Percentiles rank a stretch among this genome's conserved stretches.
Conservation (phyloP, 345 rosid species). For the Salix viminalis region DNA sequence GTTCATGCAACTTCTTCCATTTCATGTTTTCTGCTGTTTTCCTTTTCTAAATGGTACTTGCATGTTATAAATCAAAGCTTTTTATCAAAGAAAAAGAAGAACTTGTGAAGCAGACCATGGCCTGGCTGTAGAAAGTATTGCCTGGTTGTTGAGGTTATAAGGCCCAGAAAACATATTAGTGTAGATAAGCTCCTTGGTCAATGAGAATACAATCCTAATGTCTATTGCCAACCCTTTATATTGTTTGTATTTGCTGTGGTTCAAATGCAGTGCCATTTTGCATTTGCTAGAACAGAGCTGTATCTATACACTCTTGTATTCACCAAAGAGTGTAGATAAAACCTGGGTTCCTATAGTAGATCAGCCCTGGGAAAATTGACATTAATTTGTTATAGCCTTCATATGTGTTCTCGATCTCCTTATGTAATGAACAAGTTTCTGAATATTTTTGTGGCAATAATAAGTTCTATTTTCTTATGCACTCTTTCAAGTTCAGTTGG, state of each 20-base stretch:
- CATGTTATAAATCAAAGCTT: too few species aligned
- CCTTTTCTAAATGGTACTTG: background rate
- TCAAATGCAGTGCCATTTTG: background rate
- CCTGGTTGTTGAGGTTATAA: too few species aligned
- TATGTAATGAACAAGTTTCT: background rate
- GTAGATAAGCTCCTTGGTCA: background rate
- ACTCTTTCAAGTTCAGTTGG: background rate
- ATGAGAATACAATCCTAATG: background rate
- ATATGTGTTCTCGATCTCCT: conserved; percentile 1
- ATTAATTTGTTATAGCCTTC: too few species aligned
- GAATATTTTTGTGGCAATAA: background rate
- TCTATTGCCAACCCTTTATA: background rate
- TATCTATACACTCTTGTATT: background rate
- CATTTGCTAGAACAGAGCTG: background rate
- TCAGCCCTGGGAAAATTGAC: background rate
- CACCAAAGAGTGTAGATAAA: background rate
- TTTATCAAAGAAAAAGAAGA: too few species aligned
- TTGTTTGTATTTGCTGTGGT: background rate
- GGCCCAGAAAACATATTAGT: background rate
- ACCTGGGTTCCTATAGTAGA: too few species aligned
- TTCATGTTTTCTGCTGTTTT: background rate
- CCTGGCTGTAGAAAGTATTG: too few species aligned
- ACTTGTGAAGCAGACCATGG: too few species aligned
- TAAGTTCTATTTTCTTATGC: background rate
- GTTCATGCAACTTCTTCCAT: background rate